These are phyloP conservation scores for Jackrogersella minutella DNA, from an alignment of 495 filamentous ascomycete species.

Conservation along the genomic window DNA sequence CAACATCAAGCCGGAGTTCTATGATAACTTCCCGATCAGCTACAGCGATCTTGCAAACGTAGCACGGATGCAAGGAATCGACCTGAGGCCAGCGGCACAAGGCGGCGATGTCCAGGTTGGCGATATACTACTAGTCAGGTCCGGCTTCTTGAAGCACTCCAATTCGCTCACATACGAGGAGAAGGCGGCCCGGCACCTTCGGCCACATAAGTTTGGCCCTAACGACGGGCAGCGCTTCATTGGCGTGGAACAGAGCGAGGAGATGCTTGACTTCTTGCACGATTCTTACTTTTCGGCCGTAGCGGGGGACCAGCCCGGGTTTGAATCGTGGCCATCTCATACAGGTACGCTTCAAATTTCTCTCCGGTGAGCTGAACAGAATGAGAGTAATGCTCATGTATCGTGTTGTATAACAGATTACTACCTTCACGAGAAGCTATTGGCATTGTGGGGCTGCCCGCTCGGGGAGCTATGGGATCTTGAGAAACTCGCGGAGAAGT, in stretches of 20 bases:
- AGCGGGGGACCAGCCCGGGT: slow-evolving; percentile 66
- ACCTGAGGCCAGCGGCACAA: slow-evolving; percentile 59
- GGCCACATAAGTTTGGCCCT: slow-evolving; percentile 46
- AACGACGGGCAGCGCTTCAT: slow-evolving; percentile 59
- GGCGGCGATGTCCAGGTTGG: slow-evolving; percentile 67
- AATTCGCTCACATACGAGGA: slow-evolving; percentile 50
- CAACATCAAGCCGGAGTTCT: slow-evolving; percentile 47
- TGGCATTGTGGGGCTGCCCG: slow-evolving; percentile 68
- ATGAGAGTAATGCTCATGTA: slow-evolving; percentile 56
- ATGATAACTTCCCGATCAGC: slow-evolving; percentile 62
- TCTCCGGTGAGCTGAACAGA: slow-evolving; percentile 56
- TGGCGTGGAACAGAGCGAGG: slow-evolving; percentile 66
- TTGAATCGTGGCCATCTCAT: slow-evolving; percentile 67
- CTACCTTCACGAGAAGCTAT: slow-evolving; percentile 66
- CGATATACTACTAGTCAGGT: slow-evolving; percentile 71
- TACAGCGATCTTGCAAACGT: slow-evolving; percentile 54
- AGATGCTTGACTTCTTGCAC: slow-evolving; percentile 68
- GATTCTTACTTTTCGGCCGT: slow-evolving; percentile 72
- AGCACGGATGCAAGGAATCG: slow-evolving; percentile 26
- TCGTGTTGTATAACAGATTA: slow-evolving; percentile 57
- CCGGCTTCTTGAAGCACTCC: slow-evolving; percentile 64
- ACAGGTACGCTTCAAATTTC: slow-evolving; percentile 60
- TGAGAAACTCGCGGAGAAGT: slow-evolving; percentile 54
- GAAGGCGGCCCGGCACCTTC: slow-evolving; percentile 43
- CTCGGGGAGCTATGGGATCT: slow-evolving; percentile 66